phyloP scores from a whole-genome alignment of 2,329 filamentous ascomycete species.

The Clonostachys rosea region DNA sequence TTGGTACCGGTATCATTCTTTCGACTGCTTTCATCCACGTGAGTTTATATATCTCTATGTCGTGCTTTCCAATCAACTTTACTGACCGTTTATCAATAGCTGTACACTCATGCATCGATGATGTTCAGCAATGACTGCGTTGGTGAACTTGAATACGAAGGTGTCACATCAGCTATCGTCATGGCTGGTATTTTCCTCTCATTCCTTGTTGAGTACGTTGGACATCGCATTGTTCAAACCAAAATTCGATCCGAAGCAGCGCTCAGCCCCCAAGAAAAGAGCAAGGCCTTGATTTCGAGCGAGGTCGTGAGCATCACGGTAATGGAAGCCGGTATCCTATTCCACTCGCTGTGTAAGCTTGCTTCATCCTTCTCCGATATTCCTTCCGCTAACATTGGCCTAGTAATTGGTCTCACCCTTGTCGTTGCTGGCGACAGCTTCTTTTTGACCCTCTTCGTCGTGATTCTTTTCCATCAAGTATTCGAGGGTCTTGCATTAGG shows the following conservation, averaged over 20 bases:
- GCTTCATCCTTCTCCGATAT: neutral
- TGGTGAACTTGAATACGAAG: constrained; percentile 62
- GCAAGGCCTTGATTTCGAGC: constrained; percentile 19
- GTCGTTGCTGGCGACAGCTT: constrained; percentile 54
- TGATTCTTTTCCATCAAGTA: constrained; percentile 75
- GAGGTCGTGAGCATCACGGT: constrained; percentile 60
- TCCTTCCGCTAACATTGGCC: neutral
- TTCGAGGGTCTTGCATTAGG: constrained; percentile 75
- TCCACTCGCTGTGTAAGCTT: constrained; percentile 63
- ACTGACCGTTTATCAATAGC: constrained; percentile 29
- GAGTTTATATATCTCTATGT: constrained; percentile 13
- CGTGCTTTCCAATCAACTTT: neutral
- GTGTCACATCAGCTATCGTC: constrained; percentile 63
- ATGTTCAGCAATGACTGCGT: constrained; percentile 72
- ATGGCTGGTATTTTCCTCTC: constrained; percentile 72
- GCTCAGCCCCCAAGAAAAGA: constrained; percentile 15
- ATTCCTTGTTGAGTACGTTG: constrained; percentile 66
- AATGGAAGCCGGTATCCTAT: constrained; percentile 70
- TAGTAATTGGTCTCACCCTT: constrained; percentile 60
- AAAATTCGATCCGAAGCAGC: constrained; percentile 19
- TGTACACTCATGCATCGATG: constrained; percentile 67
- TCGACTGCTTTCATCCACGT: constrained; percentile 68
- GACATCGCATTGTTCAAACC: constrained; percentile 50
- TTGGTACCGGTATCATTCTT: constrained; percentile 69
- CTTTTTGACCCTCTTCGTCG: constrained; percentile 54